Evolutionary conservation across 495 filamentous ascomycete species (phyloP), one percentile per base, ranked within the genome.

Genomic region (Penicillium pancosmium): DNA sequence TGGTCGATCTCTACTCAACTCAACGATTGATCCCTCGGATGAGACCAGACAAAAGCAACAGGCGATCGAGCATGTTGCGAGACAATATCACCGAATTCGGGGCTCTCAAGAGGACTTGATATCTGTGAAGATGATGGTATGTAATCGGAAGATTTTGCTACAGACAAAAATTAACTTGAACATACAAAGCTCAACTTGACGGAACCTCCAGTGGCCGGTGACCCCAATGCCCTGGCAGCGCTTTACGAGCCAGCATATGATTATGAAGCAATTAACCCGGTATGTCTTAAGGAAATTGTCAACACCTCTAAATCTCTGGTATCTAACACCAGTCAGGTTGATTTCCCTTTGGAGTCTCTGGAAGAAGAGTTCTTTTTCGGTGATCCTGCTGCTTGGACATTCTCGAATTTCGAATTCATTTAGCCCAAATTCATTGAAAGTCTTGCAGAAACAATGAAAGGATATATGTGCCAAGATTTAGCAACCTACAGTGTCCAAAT

Each of bases 311-410:
- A n/a, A n/a, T n/a, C n/a, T n/a, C n/a, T 6, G 6, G 8, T 31
- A 31, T 31, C 41, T 44, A 19, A 44, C 16, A 1, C 3, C 16
- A 1, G 13, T 13, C 8, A 44, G 41, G 16, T 44, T 18, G 41
- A 44, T 18, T 44, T 44, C n/a, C 41, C 41, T 19, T 44, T 44
- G 41, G 41, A 44, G 41, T 44, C 41, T 36, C 31, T 59, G 41
- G 50, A 59, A 6, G 40, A 52, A 19, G 41, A 44, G 41, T 44
- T 44, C 21, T 68, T 61, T 35, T 69, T 69, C 38, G 66, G 66
- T 4, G 61, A 69, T 47, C 66, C 66, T 6, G 64, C 61, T 5
- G 66, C 61, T 11, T 69, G 66, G 66, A 64, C 58, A 13, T 69
- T 69, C 46, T 64, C 66, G 41, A 44, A 44, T 10, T 44, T 44